phyloP scores from a whole-genome alignment of 2,329 filamentous ascomycete species.

The Neophaeococcomyces aloes region DNA sequence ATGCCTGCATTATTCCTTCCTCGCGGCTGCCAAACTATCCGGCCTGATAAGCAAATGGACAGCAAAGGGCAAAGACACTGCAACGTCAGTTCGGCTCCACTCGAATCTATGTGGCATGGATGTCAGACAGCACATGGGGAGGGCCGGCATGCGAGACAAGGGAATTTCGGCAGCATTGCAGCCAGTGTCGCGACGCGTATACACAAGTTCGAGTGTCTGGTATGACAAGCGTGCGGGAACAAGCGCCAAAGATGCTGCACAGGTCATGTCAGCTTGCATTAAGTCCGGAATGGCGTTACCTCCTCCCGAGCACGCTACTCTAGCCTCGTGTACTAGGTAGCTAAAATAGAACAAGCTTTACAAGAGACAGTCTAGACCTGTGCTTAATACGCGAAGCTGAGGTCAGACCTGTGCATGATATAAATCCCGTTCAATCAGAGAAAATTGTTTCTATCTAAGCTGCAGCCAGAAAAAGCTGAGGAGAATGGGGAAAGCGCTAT shows the following conservation, averaged over 20 bases:
- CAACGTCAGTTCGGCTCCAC: background rate
- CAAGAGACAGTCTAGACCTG: too few relatives aligned
- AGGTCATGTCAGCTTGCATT: background rate
- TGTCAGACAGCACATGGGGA: background rate
- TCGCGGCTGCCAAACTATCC: background rate
- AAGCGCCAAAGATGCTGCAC: slow-evolving; percentile 1
- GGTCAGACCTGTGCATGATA: too few relatives aligned
- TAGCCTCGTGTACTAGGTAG: too few relatives aligned
- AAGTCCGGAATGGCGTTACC: too few relatives aligned
- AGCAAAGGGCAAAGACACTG: background rate
- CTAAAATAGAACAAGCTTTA: too few relatives aligned
- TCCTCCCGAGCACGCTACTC: too few relatives aligned
- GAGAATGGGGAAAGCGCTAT: too few relatives aligned
- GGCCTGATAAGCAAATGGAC: slow-evolving; percentile 3
- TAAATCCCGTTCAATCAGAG: too few relatives aligned
- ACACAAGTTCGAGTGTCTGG: background rate
- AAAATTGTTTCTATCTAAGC: too few relatives aligned
- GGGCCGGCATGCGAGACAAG: background rate
- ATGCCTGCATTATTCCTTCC: slow-evolving; percentile 32
- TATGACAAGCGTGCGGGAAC: too few relatives aligned
- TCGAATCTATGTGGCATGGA: background rate
- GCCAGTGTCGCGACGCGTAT: background rate
- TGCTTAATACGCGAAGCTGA: too few relatives aligned
- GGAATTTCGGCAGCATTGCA: background rate
- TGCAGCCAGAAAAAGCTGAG: too few relatives aligned